Evolutionary conservation across 164 flowering plant species (phyloP).

Genomic region (Protea cynaroides): DNA sequence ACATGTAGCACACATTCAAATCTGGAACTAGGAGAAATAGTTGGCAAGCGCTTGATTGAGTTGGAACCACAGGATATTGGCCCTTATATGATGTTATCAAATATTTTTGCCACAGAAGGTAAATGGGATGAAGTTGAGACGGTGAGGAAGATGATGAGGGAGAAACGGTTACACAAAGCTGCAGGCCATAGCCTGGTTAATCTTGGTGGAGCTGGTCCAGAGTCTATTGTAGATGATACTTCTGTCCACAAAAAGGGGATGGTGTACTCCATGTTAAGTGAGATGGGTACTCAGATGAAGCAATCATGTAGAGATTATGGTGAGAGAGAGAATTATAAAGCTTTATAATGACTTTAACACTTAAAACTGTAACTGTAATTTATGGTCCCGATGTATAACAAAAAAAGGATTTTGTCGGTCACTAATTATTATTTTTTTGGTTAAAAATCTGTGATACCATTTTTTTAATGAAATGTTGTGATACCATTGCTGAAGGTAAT

Average conservation of each 20-base stretch:
- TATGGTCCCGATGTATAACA: not conserved
- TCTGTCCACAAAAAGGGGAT: constrained; percentile 34
- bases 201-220: constrained; percentile 8
- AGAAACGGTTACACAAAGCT: constrained; percentile 30
- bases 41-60: constrained; percentile 39
- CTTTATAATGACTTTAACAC: not conserved
- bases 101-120: constrained; percentile 53
- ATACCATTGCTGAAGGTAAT: no score
- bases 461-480: no score
- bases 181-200: constrained; percentile 33
- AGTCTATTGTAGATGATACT: constrained; percentile 12
- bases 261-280: constrained; percentile 50
- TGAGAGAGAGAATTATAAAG: not conserved
- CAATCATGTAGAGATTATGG: constrained; percentile 13
- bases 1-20: constrained; percentile 41
- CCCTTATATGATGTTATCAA: constrained; percentile 50
- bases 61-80: constrained; percentile 43
- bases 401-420: no score
- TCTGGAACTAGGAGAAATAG: constrained; percentile 40
- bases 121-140: constrained; percentile 58
- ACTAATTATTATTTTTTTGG: no score
- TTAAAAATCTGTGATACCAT: no score
- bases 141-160: constrained; percentile 45
- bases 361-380: not conserved
- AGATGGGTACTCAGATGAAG: constrained; percentile 42